These are phyloP conservation scores for Trichoderma sp. DNA, from an alignment of 2,329 filamentous ascomycete species.

Conservation along the genomic window DNA sequence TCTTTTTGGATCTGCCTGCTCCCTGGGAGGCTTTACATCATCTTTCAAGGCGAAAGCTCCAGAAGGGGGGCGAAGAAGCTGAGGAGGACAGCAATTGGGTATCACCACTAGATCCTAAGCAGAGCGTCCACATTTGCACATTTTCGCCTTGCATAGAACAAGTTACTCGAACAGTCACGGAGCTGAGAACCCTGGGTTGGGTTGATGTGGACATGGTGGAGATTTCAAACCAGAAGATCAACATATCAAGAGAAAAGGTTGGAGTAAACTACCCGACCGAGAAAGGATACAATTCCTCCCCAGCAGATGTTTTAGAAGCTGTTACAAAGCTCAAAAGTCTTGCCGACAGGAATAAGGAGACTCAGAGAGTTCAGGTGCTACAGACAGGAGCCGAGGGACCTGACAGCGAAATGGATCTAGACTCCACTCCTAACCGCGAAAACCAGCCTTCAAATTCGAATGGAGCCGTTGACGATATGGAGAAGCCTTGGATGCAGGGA, in stretches of 20 bases:
- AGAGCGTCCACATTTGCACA: conserved; percentile 77
- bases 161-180: conserved; percentile 79
- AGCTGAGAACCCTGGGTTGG: conserved; percentile 80
- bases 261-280: conserved; percentile 65
- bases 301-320: conserved; percentile 77
- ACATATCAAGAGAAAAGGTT: conserved; percentile 77
- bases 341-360: conserved; percentile 65
- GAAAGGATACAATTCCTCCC: conserved; percentile 66
- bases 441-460: neutral
- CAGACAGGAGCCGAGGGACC: conserved; percentile 29
- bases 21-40: conserved; percentile 79
- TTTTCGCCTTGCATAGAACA: conserved; percentile 98
- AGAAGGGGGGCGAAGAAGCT: conserved; percentile 26
- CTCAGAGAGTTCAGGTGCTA: conserved; percentile 48
- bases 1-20: conserved; percentile 79
- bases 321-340: conserved; percentile 70
- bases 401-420: conserved; percentile 44
- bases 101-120: conserved; percentile 68
- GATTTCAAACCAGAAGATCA: conserved; percentile 73
- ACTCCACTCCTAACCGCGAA: conserved; percentile 29
- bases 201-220: conserved; percentile 92
- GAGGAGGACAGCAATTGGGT: conserved; percentile 42
- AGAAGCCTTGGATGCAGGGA: conserved; percentile 71
- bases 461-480: conserved; percentile 28
- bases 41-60: conserved; percentile 54